These are phyloP conservation scores for Cutaneotrichosporon sp. DNA, from an alignment of 1,284 basidiomycete genomes.

Conservation along the genomic window DNA sequence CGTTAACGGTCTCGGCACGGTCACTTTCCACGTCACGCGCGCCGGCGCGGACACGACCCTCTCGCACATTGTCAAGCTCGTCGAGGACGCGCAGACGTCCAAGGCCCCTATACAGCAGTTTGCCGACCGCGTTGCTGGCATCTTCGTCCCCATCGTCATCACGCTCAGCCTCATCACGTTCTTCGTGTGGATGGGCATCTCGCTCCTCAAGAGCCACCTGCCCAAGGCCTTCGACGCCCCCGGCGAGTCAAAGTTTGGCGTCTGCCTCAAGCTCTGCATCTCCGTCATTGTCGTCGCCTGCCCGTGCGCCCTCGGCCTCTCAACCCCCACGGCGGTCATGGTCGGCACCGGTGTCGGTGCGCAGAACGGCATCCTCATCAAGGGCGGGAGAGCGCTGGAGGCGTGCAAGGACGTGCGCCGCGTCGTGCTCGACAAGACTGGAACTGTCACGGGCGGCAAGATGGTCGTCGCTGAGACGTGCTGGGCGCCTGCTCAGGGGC, in stretches of 20 bases:
- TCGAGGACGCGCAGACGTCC: constrained; percentile 96
- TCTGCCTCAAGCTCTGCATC: constrained; percentile 96
- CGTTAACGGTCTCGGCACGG: constrained; percentile 91
- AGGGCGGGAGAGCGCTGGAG: constrained; percentile 92
- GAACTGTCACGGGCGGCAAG: constrained; percentile 90
- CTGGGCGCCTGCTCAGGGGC: constrained; percentile 63
- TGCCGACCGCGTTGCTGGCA: constrained; percentile 90
- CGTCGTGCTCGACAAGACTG: constrained; percentile 95
- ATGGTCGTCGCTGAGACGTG: constrained; percentile 69
- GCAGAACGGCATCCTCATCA: constrained; percentile 96
- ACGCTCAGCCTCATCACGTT: constrained; percentile 81
- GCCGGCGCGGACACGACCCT: constrained; percentile 96
- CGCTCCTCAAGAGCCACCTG: constrained; percentile 64
- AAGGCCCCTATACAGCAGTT: constrained; percentile 99
- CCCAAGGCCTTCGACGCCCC: constrained; percentile 82
- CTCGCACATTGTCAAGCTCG: constrained; percentile 92
- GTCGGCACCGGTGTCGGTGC: constrained; percentile 98
- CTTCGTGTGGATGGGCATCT: constrained; percentile 77
- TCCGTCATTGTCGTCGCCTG: constrained; percentile 98
- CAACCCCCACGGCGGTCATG: constrained; percentile 99
- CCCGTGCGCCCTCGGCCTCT: constrained; percentile 93
- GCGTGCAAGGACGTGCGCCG: constrained; percentile 78
- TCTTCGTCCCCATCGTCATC: constrained; percentile 93
- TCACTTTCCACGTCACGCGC: constrained; percentile 92
- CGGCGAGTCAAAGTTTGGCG: constrained; percentile 81